These are phyloP conservation scores for Tolypocladium guangdongense DNA, from an alignment of 2,329 filamentous ascomycete species.

Conservation along the genomic window DNA sequence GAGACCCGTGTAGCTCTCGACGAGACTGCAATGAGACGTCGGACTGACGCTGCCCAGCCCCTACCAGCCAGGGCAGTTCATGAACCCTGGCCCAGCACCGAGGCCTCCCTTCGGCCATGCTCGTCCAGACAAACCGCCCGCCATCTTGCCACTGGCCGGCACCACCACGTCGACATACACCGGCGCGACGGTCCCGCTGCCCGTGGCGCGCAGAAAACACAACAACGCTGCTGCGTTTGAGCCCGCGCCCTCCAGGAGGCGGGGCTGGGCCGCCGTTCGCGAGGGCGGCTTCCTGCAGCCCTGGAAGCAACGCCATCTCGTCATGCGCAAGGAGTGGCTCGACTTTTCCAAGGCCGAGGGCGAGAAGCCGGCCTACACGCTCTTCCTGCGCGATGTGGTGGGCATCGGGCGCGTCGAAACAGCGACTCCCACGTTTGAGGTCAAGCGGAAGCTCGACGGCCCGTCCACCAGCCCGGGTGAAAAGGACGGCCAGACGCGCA, in stretches of 20 bases:
- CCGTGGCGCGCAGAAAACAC: conserved; percentile 52
- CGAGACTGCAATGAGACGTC: not conserved
- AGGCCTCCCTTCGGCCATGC: conserved; percentile 77
- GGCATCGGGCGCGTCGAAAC: conserved; percentile 86
- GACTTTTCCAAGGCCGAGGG: conserved; percentile 92
- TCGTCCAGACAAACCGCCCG: conserved; percentile 66
- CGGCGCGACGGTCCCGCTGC: conserved; percentile 61
- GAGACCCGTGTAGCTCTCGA: too few relatives aligned
- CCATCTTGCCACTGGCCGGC: conserved; percentile 58
- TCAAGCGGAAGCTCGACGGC: conserved; percentile 64
- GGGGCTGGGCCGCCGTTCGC: conserved; percentile 77
- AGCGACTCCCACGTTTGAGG: conserved; percentile 86
- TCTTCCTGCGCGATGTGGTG: conserved; percentile 77
- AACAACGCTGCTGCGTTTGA: conserved; percentile 52
- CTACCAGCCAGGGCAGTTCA: conserved; percentile 49
- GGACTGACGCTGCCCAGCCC: not conserved
- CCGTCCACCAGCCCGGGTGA: conserved; percentile 62
- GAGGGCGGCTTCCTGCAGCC: conserved; percentile 78
- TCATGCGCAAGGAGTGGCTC: conserved; percentile 83
- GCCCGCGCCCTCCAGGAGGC: conserved; percentile 64
- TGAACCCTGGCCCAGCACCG: conserved; percentile 93
- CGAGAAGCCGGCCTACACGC: conserved; percentile 76
- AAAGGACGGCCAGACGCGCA: conserved; percentile 70
- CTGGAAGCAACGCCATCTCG: conserved; percentile 87
- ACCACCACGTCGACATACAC: conserved; percentile 57